These are phyloP conservation scores for Gossypium bickii DNA, from an alignment of 345 rosid genomes.

Conservation along the genomic window DNA sequence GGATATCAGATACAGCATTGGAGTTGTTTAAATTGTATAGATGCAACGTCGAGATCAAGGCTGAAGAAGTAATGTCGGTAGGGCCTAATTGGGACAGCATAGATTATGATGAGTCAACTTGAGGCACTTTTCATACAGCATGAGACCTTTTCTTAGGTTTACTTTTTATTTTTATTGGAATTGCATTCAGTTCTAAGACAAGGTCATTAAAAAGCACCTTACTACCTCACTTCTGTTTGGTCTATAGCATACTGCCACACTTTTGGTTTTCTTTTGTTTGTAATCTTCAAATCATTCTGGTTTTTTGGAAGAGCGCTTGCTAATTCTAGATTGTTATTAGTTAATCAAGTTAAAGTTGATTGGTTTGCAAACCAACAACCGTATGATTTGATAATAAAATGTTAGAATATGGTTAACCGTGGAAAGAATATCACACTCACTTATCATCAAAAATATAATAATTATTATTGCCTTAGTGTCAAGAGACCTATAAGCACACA, in stretches of 20 bases:
- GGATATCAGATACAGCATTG: neutral
- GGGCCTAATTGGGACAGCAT: slow-evolving; percentile 6
- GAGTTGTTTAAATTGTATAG: slow-evolving; percentile 9
- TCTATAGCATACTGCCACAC: neutral
- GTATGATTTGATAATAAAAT: too few species aligned
- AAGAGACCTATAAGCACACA: neutral
- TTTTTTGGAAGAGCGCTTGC: neutral
- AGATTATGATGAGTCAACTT: neutral
- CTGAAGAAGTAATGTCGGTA: neutral
- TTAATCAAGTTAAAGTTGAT: too few species aligned
- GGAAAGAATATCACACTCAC: neutral
- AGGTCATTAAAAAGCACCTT: neutral
- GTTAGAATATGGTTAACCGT: too few species aligned
- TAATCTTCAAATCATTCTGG: neutral
- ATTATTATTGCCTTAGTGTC: neutral
- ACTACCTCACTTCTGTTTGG: neutral
- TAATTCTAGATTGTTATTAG: neutral
- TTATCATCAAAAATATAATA: neutral
- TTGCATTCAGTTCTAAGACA: neutral
- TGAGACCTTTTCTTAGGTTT: neutral
- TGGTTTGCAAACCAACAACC: too few species aligned
- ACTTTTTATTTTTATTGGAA: neutral
- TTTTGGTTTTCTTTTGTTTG: neutral
- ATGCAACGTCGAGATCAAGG: neutral
- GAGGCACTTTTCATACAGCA: neutral